phyloP scores from a whole-genome alignment of 768 basidiomycete genomes.

The Lactifluus piperatus region DNA sequence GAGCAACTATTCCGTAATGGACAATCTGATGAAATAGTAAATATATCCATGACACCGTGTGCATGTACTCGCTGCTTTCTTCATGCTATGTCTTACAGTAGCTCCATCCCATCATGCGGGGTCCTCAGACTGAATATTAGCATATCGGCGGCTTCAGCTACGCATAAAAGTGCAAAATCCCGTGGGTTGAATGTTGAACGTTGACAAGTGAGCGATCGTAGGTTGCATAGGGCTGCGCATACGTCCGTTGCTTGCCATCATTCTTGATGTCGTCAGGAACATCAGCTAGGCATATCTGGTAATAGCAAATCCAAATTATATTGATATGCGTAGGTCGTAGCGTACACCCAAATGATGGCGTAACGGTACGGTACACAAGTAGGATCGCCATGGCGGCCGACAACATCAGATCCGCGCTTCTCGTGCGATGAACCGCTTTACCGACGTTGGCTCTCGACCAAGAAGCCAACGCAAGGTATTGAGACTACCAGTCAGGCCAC shows the following conservation, averaged over 20 bases:
- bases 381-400: neutral
- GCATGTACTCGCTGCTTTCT: neutral
- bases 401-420: constrained; percentile 14
- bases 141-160: neutral
- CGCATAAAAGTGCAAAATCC: neutral
- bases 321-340: neutral
- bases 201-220: too few species aligned
- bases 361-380: neutral
- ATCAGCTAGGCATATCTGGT: neutral
- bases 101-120: neutral
- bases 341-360: neutral
- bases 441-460: constrained; percentile 26
- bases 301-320: neutral
- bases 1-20: neutral
- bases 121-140: neutral
- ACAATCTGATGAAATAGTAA: too few species aligned
- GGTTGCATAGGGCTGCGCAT: neutral
- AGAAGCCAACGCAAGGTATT: constrained; percentile 29
- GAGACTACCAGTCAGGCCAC: constrained; percentile 28
- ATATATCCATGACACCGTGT: neutral
- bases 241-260: neutral
- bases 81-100: neutral
- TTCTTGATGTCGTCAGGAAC: neutral
- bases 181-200: neutral
- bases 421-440: constrained; percentile 22